phyloP scores from a whole-genome alignment of 345 rosid genomes.

The Melastoma malabathricum region DNA sequence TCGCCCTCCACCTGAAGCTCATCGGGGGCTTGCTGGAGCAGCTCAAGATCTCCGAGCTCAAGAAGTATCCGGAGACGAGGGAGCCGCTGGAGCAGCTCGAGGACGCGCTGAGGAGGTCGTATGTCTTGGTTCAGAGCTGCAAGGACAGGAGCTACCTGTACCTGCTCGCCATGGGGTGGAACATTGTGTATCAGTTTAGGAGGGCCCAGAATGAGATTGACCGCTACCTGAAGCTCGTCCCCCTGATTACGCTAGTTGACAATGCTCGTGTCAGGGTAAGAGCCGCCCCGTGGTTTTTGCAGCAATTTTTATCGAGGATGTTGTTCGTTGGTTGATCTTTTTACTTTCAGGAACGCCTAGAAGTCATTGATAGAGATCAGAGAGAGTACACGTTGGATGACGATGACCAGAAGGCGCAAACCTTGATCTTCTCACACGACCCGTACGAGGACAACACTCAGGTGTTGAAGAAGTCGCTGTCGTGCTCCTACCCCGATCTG shows the following conservation, averaged over 20 bases:
- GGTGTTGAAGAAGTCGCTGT: conserved; percentile 19
- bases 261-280: conserved; percentile 87
- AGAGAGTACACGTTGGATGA: conserved; percentile 25
- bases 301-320: background rate
- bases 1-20: conserved; percentile 85
- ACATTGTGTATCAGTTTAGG: conserved; percentile 90
- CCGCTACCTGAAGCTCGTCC: conserved; percentile 75
- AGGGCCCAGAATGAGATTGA: conserved; percentile 95
- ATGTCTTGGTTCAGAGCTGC: conserved; percentile 72
- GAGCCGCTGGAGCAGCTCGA: conserved; percentile 97
- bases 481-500: conserved; percentile 20
- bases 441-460: conserved; percentile 17
- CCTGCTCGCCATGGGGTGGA: conserved; percentile 98
- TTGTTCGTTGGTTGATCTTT: background rate
- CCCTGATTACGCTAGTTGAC: conserved; percentile 89
- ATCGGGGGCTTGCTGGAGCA: conserved; percentile 79
- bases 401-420: conserved; percentile 21
- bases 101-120: conserved; percentile 81
- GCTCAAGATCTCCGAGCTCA: conserved; percentile 84
- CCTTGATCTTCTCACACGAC: conserved; percentile 16
- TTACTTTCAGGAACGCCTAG: conserved; percentile 19
- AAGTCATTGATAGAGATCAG: conserved; percentile 22
- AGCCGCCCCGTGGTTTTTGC: too few relatives aligned
- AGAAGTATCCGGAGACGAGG: conserved; percentile 84
- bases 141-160: conserved; percentile 88